Percentiles rank a stretch among this genome's conserved stretches.
Conservation (phyloP, 176 grass and related monocot species). For the Carex parvula region DNA sequence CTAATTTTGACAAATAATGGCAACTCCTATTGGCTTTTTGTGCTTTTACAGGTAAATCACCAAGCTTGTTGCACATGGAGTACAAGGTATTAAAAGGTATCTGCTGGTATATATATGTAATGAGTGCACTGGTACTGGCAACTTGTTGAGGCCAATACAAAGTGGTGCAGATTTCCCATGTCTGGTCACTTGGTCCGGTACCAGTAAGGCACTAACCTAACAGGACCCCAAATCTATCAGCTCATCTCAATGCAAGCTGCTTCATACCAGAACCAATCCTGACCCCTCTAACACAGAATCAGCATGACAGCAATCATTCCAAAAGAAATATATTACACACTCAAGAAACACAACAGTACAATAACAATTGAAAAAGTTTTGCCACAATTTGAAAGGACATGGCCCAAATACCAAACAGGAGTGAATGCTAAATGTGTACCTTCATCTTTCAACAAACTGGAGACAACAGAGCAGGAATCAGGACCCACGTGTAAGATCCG, state of each 20-base stretch:
- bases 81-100: not conserved
- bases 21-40: not conserved
- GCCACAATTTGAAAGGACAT: not conserved
- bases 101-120: not conserved
- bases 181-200: not conserved
- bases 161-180: not conserved
- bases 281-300: not conserved
- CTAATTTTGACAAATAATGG: not conserved
- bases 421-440: slow-evolving; percentile 9
- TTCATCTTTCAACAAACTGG: slow-evolving; percentile 71
- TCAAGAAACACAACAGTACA: not conserved
- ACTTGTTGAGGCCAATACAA: not conserved
- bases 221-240: not conserved
- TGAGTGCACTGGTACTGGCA: not conserved
- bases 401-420: not conserved
- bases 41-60: not conserved
- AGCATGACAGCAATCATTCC: not conserved
- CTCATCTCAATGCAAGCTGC: not conserved
- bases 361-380: not conserved
- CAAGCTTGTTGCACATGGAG: not conserved
- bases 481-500: slow-evolving; percentile 84
- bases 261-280: not conserved
- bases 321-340: not conserved
- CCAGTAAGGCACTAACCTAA: not conserved
- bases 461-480: slow-evolving; percentile 84